Percentiles rank a stretch among this genome's conserved stretches.
Conservation (phyloP, 768 basidiomycete genomes). For the Xerocomus potaroensis region DNA sequence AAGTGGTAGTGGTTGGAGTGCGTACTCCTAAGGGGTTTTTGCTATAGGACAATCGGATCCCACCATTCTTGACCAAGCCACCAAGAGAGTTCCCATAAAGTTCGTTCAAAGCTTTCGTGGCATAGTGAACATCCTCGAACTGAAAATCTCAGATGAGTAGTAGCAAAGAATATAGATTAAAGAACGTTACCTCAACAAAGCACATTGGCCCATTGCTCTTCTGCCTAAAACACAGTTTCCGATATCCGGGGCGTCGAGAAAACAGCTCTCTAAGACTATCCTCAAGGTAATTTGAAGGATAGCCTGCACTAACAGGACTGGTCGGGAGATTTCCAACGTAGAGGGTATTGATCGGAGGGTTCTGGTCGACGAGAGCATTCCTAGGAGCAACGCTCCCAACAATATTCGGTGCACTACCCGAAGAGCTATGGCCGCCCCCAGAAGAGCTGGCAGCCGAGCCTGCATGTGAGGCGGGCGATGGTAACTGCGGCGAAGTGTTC, state of each 20-base stretch:
- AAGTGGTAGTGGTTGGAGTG: constrained; percentile 62
- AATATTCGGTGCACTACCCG: constrained; percentile 24
- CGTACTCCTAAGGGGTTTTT: constrained; percentile 97
- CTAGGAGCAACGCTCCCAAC: constrained; percentile 28
- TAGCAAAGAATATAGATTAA: not conserved
- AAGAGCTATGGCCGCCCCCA: constrained; percentile 29
- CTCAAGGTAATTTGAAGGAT: constrained; percentile 79
- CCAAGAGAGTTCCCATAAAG: constrained; percentile 89
- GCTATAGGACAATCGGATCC: constrained; percentile 96
- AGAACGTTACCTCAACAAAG: constrained; percentile 80
- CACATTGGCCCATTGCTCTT: constrained; percentile 99
- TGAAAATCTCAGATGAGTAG: constrained; percentile 28
- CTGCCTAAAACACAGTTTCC: constrained; percentile 90
- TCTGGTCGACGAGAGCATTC: constrained; percentile 68
- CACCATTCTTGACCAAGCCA: constrained; percentile 89
- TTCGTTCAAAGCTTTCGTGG: constrained; percentile 83
- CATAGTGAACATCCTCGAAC: constrained; percentile 88
- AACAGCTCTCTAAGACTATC: constrained; percentile 84
- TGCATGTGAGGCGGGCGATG: constrained; percentile 68
- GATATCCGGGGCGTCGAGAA: constrained; percentile 73
- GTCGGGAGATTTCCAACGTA: constrained; percentile 98
- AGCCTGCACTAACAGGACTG: constrained; percentile 63
- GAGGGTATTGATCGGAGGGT: constrained; percentile 98
- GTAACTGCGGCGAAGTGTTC: constrained; percentile 63
- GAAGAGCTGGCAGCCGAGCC: constrained; percentile 44